These are phyloP conservation scores for Nymphaea colorata DNA, from an alignment of 164 flowering plant genomes.

Conservation along the genomic window DNA sequence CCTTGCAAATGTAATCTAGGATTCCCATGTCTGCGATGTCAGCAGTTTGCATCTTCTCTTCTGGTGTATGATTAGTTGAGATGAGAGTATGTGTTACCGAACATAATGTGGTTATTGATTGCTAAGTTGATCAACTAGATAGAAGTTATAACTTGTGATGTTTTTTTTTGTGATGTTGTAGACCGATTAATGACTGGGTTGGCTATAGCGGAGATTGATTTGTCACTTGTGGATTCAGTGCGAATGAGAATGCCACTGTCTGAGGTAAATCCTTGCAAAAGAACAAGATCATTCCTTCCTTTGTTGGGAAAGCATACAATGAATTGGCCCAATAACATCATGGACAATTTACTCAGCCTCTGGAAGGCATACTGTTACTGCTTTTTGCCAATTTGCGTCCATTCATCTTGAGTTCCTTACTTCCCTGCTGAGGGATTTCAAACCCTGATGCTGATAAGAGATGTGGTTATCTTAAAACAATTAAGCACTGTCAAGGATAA, in stretches of 20 bases:
- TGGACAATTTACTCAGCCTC: not conserved
- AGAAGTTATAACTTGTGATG: not conserved
- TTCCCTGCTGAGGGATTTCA: slow-evolving; percentile 1
- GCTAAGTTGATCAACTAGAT: too few relatives aligned
- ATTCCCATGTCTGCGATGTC: not conserved
- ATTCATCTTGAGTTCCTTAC: not conserved
- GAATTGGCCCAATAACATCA: not conserved
- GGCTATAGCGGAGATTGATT: slow-evolving; percentile 76
- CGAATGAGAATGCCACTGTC: slow-evolving; percentile 72
- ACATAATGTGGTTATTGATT: not conserved
- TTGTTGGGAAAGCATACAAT: not conserved
- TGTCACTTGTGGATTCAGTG: slow-evolving; percentile 55
- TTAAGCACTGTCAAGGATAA: too few relatives aligned
- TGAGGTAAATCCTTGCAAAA: slow-evolving; percentile 27
- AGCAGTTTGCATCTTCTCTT: not conserved
- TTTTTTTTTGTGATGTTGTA: slow-evolving; percentile 18
- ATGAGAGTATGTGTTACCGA: not conserved
- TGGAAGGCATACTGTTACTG: not conserved
- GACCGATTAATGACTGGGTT: slow-evolving; percentile 72
- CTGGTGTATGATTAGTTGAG: not conserved
- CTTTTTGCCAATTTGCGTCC: not conserved
- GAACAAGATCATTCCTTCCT: not conserved
- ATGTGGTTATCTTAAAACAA: not conserved
- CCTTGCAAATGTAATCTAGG: not conserved
- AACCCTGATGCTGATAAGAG: not conserved